Evolutionary conservation across 345 rosid genomes (phyloP).

Genomic region (Hibiscus tridactylites): DNA sequence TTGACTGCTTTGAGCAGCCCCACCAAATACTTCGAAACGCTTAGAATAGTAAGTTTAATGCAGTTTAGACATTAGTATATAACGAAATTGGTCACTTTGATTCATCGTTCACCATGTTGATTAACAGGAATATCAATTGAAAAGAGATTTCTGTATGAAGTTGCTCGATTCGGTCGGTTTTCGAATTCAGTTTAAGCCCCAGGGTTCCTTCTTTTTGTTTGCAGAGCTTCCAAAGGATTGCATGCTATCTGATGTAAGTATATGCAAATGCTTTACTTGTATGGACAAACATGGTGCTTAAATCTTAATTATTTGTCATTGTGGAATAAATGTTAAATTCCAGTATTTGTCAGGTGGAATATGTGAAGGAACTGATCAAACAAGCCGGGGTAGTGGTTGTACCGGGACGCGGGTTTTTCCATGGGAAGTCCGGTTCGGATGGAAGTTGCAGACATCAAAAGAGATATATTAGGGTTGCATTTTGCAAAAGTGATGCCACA

Average conservation of each 20-base stretch:
- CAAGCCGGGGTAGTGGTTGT: slow-evolving; percentile 55
- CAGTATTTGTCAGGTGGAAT: slow-evolving; percentile 32
- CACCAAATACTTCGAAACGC: slow-evolving; percentile 27
- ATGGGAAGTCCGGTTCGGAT: slow-evolving; percentile 1
- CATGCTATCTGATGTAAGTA: slow-evolving; percentile 37
- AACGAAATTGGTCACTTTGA: background rate
- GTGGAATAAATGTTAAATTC: background rate
- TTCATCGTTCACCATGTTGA: background rate
- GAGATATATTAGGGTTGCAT: slow-evolving; percentile 46
- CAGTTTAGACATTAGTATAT: background rate
- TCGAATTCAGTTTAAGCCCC: slow-evolving; percentile 41
- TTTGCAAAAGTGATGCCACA: slow-evolving; percentile 46
- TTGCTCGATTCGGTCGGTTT: slow-evolving; percentile 37
- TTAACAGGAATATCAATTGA: slow-evolving; percentile 38
- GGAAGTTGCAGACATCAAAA: slow-evolving; percentile 11
- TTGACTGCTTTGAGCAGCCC: slow-evolving; percentile 38
- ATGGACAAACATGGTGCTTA: background rate
- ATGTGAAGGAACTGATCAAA: slow-evolving; percentile 33
- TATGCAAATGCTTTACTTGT: background rate
- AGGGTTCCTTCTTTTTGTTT: slow-evolving; percentile 44
- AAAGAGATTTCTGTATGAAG: slow-evolving; percentile 35
- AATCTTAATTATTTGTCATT: background rate
- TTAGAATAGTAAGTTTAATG: slow-evolving; percentile 31
- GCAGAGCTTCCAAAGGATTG: slow-evolving; percentile 42
- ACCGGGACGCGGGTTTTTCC: slow-evolving; percentile 49